Evolutionary conservation across 768 basidiomycete species (phyloP), one percentile per base, ranked within the genome.

Genomic region (Russula abietina): DNA sequence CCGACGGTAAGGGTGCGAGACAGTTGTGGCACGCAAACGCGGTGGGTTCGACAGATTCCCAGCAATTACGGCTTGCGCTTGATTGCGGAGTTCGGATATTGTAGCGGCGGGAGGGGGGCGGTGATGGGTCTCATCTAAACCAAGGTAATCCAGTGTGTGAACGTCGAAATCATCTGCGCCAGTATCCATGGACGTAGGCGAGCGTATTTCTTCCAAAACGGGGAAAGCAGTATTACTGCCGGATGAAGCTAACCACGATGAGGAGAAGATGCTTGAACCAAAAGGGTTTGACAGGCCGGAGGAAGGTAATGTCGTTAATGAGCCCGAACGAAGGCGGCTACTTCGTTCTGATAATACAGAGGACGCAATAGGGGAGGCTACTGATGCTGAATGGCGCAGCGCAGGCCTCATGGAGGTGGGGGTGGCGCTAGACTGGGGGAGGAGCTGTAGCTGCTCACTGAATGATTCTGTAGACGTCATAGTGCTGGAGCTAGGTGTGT

Each of bases 101-200:
- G 92, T 93, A 12, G 92, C 93, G 6, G 92, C 90, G 2, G 87
- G 87, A n/a, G 89, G 84, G 55, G 83, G 84, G 57, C 87, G 82
- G 67, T 82, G 79, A 60, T 76, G 45, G n/a, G 61, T 62, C 66
- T 93, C 95, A 69, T 94, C 96, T 69, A 98, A 80, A 49, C 96
- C 96, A 55, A 98, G 89, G 74, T 98, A 98, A 74, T 97, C 95
- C 64, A 98, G 83, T 30, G 96, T 98, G 71, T 93, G 92, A 50
- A 94, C 90, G 69, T 93, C 90, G 73, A 92, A 91, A 55, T 93
- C 89, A 58, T 97, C 95, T 26, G 83, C 79, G n/a, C 79, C 83
- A 22, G 88, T 88, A 71, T 91, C 89, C 65, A 84, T 83, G 49
- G 90, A 91, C 32, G 45, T 10, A 11, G n/a, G 10, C 22, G 90